phyloP scores from a whole-genome alignment of 306 rosid genomes.

The Acacia confusa region DNA sequence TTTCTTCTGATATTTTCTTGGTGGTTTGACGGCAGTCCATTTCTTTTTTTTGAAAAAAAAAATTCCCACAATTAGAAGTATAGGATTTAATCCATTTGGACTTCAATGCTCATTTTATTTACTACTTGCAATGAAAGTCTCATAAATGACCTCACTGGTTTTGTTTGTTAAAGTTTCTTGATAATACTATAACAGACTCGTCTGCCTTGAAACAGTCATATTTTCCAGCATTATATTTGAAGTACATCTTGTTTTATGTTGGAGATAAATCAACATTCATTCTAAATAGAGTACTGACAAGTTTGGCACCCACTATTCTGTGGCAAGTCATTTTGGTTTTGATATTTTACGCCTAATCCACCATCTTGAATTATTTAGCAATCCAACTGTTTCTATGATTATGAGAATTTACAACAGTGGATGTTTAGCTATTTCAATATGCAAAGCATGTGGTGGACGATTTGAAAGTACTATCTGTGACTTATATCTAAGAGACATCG shows the following conservation, averaged over 20 bases:
- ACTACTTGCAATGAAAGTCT: background rate
- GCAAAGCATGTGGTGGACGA: background rate
- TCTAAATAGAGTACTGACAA: too few relatives aligned
- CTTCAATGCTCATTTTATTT: background rate
- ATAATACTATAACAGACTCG: background rate
- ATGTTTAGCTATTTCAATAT: background rate
- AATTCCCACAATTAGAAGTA: background rate
- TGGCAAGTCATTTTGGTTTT: too few relatives aligned
- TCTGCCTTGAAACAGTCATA: slow-evolving; percentile 2
- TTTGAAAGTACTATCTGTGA: background rate
- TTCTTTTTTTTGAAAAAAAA: too few relatives aligned
- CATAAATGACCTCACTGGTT: background rate
- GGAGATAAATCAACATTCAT: too few relatives aligned
- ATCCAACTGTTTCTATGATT: too few relatives aligned
- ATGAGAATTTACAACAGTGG: too few relatives aligned
- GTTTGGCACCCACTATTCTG: too few relatives aligned
- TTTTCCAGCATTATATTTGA: background rate
- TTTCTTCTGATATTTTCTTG: background rate
- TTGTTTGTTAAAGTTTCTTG: background rate
- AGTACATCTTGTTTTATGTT: too few relatives aligned
- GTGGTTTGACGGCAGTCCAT: slow-evolving; percentile 1
- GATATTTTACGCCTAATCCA: too few relatives aligned
- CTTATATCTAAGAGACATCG: background rate
- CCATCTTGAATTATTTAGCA: too few relatives aligned
- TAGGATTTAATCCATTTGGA: background rate